phyloP scores from a whole-genome alignment of 768 basidiomycete genomes.

The Leccinum uliginosum region DNA sequence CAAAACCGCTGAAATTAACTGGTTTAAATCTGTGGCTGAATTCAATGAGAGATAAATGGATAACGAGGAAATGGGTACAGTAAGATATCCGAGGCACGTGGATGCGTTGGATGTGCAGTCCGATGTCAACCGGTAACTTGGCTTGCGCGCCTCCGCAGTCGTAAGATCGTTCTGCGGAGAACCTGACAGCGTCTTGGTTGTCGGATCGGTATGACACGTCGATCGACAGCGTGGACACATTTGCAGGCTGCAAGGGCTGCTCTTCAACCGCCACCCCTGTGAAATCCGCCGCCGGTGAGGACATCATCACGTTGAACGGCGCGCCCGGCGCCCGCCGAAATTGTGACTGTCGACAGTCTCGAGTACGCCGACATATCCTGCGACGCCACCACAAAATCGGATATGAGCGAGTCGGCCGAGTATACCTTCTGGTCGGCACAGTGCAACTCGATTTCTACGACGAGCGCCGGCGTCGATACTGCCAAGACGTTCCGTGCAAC shows the following conservation, averaged over 20 bases:
- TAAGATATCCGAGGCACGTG: too few relatives aligned
- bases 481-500: constrained; percentile 52
- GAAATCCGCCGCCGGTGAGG: constrained; percentile 56
- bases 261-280: constrained; percentile 62
- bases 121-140: constrained; percentile 43
- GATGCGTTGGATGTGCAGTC: too few relatives aligned
- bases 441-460: constrained; percentile 52
- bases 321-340: constrained; percentile 54
- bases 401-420: constrained; percentile 52
- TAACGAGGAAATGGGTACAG: too few relatives aligned
- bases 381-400: constrained; percentile 61
- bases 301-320: constrained; percentile 47
- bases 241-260: constrained; percentile 46
- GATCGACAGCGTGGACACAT: constrained; percentile 54
- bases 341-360: constrained; percentile 62
- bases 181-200: constrained; percentile 58
- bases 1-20: too few relatives aligned
- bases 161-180: constrained; percentile 45
- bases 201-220: constrained; percentile 53
- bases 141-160: constrained; percentile 28
- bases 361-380: constrained; percentile 57
- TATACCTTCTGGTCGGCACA: constrained; percentile 75
- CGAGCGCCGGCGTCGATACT: constrained; percentile 35
- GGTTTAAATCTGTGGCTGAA: too few relatives aligned
- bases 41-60: too few relatives aligned